Conservation (phyloP, 768 basidiomycete genomes). For the Boletus huronensis region DNA sequence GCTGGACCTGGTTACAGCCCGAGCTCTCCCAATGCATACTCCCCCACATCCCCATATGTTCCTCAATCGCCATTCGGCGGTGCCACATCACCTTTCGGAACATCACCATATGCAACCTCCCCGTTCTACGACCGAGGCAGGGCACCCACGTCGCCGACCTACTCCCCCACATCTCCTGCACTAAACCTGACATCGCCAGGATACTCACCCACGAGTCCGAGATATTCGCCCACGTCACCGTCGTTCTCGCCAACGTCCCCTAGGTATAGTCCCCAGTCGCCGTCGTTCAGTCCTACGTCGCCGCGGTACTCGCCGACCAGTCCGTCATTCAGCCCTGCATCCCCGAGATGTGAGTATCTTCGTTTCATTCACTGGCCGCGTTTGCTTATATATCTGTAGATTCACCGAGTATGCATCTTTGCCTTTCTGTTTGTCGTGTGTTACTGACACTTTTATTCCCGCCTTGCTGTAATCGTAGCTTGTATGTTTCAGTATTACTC, state of each 20-base stretch:
- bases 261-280: slow-evolving; percentile 83
- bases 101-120: slow-evolving; percentile 80
- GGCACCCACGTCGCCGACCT: slow-evolving; percentile 72
- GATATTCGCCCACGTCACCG: slow-evolving; percentile 83
- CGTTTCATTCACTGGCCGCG: not conserved
- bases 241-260: slow-evolving; percentile 86
- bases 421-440: not conserved
- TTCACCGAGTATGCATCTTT: slow-evolving; percentile 67
- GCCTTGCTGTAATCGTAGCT: slow-evolving; percentile 38
- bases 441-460: slow-evolving; percentile 23
- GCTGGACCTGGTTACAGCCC: slow-evolving; percentile 86
- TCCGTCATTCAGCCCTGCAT: slow-evolving; percentile 90
- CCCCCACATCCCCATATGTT: slow-evolving; percentile 87
- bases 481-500: slow-evolving; percentile 45
- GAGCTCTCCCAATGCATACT: slow-evolving; percentile 85
- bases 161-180: slow-evolving; percentile 84
- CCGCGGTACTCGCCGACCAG: slow-evolving; percentile 88
- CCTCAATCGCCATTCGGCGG: slow-evolving; percentile 80
- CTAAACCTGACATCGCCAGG: slow-evolving; percentile 80
- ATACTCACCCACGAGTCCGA: slow-evolving; percentile 64
- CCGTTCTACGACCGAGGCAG: slow-evolving; percentile 73
- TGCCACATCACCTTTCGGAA: slow-evolving; percentile 79
- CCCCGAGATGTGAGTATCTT: slow-evolving; percentile 71
- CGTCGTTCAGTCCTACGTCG: slow-evolving; percentile 87
- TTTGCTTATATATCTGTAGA: slow-evolving; percentile 39